Evolutionary conservation across 2,329 filamentous ascomycete genomes (phyloP), one percentile per base, ranked within the genome.

Genomic region (Allantophomopsis lycopodina): DNA sequence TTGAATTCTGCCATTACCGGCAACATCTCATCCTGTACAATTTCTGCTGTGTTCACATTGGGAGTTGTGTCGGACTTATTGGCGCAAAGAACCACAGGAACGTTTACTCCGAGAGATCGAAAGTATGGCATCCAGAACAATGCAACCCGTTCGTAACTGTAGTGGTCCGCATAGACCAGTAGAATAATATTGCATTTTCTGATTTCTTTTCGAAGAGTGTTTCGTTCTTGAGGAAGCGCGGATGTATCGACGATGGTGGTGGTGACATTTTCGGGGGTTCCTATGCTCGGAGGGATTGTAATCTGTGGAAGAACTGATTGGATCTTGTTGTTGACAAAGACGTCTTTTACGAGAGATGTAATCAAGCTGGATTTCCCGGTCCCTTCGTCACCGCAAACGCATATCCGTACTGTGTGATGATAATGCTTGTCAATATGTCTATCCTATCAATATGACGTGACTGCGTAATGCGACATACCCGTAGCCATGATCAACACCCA

Each of bases 61-160:
- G 73, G 74, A 2, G 77, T 75, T 40, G 95, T 67, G 53, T 98
- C 91, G n/a, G 86, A 85, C 61, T 98, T 98, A 67, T 96, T 96
- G 55, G 91, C 87, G 55, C 91, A 96, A 41, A 98, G 66, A 35
- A 98, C 88, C 10, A 98, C 91, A 0, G 91, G 91, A 16, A 98
- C 87, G 57, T 98, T 98, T 56, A 98, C 91, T n/a, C 91, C 91
- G 32, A 98, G 73, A 4, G 88, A 94, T 44, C 91, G 83, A 56
- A 98, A 96, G 61, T 95, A 93, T 10, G 91, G 91, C 74, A 98
- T 83, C 91, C 91, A 98, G 61, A 96, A 98, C 35, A 98, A 69
- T 3, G 89, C 91, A 3, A 98, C 88, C 31, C 91, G 73, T 58
- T 98, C 91, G 64, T 96, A 98, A 69, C 88, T 96, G 66, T 98